Percentiles rank a stretch among this genome's conserved stretches.
Evolutionary conservation across 441 rosid genomes (phyloP).

Genomic region (Eutrema salsugineum): DNA sequence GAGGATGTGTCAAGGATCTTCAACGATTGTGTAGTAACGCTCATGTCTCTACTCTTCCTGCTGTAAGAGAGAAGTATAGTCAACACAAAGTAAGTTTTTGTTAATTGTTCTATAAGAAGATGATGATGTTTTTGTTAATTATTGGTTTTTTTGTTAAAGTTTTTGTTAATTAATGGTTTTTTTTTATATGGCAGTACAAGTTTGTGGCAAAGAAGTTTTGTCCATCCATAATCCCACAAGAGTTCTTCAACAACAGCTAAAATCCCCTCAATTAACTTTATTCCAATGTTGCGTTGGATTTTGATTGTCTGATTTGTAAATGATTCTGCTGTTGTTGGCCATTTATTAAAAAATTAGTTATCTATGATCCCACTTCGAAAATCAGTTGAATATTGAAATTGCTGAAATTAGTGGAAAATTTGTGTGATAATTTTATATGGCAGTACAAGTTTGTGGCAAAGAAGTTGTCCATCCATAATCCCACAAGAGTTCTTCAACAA

Average conservation of each 20-base stretch:
- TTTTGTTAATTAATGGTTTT: neutral
- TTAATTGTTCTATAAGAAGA: neutral
- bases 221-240: conserved; percentile 43
- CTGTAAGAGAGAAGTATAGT: conserved; percentile 39
- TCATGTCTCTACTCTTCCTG: conserved; percentile 31
- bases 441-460: too few relatives aligned
- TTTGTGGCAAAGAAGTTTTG: conserved; percentile 55
- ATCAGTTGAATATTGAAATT: neutral
- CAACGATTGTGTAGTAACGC: conserved; percentile 42
- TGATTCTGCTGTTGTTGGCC: conserved; percentile 1
- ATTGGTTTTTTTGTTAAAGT: neutral
- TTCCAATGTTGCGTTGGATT: conserved; percentile 27
- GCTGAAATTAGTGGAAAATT: neutral
- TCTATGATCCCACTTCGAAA: neutral
- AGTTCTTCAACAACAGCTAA: conserved; percentile 36
- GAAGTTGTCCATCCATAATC: too few relatives aligned
- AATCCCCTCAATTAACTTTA: neutral
- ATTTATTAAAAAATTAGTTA: neutral
- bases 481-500: too few relatives aligned
- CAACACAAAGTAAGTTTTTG: conserved; percentile 37
- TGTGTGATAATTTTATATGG: too few relatives aligned
- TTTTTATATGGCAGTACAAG: conserved; percentile 38
- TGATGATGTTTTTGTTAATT: neutral
- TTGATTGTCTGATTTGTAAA: conserved; percentile 6
- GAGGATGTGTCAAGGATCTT: conserved; percentile 48